Percentiles rank a stretch among this genome's conserved stretches.
Evolutionary conservation across 148 eudicot species (phyloP).

Genomic region (Camellia lanceoleosa): DNA sequence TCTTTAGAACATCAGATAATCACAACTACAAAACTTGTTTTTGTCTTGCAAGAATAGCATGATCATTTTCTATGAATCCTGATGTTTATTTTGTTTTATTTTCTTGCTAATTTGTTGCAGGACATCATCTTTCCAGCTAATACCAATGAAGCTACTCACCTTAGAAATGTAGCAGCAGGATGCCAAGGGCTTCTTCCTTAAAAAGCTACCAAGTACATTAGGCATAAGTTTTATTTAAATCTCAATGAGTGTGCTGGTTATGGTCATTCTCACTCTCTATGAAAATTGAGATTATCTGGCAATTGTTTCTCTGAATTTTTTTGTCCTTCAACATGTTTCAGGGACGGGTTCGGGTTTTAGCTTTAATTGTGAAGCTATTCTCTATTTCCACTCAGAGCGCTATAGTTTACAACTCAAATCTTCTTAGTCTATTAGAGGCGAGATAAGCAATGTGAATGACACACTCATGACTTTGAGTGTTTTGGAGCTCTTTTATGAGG

Average conservation of each 20-base stretch:
- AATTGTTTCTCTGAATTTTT: conserved; percentile 9
- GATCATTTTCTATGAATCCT: not conserved
- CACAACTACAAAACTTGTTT: not conserved
- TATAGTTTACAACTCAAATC: conserved; percentile 59
- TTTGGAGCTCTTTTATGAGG: conserved; percentile 90
- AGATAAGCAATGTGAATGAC: conserved; percentile 62
- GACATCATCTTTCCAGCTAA: conserved; percentile 64
- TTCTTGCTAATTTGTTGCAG: conserved; percentile 35
- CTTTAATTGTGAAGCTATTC: conserved; percentile 88
- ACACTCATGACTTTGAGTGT: conserved; percentile 63
- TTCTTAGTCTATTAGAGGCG: conserved; percentile 69
- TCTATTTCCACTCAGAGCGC: conserved; percentile 70
- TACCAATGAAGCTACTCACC: conserved; percentile 55
- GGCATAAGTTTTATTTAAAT: not conserved
- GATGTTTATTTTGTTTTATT: conserved; percentile 3
- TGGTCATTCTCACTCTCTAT: not conserved
- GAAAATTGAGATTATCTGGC: not conserved
- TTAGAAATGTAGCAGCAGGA: conserved; percentile 53
- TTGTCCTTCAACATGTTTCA: conserved; percentile 28
- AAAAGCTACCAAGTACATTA: not conserved
- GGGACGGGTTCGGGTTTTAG: conserved; percentile 86
- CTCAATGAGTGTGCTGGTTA: not conserved
- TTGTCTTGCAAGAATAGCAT: not conserved
- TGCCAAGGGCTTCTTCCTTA: conserved; percentile 30
- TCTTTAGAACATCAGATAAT: not conserved